Conservation (phyloP, 2,329 filamentous ascomycete genomes). For the Xylariaceae sp. region DNA sequence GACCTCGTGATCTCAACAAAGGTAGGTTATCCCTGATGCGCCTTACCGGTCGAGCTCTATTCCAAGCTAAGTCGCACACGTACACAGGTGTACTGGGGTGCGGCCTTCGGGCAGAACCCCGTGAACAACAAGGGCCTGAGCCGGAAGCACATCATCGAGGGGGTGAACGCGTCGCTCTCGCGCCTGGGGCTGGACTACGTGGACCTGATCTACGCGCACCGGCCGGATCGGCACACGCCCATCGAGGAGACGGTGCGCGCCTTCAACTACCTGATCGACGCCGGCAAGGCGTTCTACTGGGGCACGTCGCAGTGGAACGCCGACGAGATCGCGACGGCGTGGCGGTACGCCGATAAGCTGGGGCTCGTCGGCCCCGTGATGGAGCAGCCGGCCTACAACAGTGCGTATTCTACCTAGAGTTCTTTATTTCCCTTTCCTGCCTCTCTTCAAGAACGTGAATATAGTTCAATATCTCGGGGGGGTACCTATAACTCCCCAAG, state of each 20-base stretch:
- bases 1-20: slow-evolving; percentile 66
- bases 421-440: too few species aligned
- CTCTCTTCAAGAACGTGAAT: too few species aligned
- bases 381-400: slow-evolving; percentile 70
- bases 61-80: background rate
- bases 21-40: too few species aligned
- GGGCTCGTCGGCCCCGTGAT: slow-evolving; percentile 65
- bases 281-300: slow-evolving; percentile 72
- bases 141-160: slow-evolving; percentile 71
- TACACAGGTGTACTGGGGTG: slow-evolving; percentile 64
- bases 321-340: slow-evolving; percentile 66
- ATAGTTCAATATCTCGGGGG: too few species aligned
- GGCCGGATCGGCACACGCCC: slow-evolving; percentile 67
- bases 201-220: slow-evolving; percentile 70
- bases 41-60: too few species aligned
- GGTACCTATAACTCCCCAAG: too few species aligned
- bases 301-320: slow-evolving; percentile 70
- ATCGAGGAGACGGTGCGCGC: slow-evolving; percentile 72
- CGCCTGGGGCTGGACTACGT: slow-evolving; percentile 63
- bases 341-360: slow-evolving; percentile 62
- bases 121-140: slow-evolving; percentile 70
- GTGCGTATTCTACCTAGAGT: too few species aligned
- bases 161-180: slow-evolving; percentile 60
- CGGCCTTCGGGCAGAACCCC: slow-evolving; percentile 59
- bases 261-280: slow-evolving; percentile 71